Conservation (phyloP, 1,139 yeast species). For the Hyphopichia fennica region DNA sequence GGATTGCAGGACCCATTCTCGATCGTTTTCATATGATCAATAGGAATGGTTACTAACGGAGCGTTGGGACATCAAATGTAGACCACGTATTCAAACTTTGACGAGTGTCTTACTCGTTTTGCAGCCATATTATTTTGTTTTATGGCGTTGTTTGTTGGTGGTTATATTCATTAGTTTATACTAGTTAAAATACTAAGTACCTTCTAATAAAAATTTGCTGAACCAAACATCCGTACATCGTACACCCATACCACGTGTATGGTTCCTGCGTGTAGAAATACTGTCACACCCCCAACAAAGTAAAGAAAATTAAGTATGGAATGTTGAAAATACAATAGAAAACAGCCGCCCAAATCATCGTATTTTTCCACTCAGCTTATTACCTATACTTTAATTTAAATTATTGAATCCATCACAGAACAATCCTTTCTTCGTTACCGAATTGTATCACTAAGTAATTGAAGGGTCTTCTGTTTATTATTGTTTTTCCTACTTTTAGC, state of each 20-base stretch:
- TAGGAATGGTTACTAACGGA: conserved; percentile 55
- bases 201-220: too few species aligned
- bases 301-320: background rate
- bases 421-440: background rate
- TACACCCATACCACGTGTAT: background rate
- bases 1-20: conserved; percentile 57
- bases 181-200: too few species aligned
- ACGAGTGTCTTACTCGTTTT: background rate
- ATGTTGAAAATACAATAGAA: background rate
- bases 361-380: too few species aligned
- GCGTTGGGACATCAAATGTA: conserved; percentile 53
- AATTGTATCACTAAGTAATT: background rate
- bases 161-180: background rate
- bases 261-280: background rate
- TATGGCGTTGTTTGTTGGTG: background rate
- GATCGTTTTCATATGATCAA: conserved; percentile 10
- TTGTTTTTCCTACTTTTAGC: background rate
- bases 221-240: background rate
- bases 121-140: background rate
- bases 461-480: background rate
- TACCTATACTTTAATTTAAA: too few species aligned
- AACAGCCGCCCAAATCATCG: too few species aligned
- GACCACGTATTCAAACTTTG: background rate
- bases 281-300: too few species aligned
- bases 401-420: background rate